Evolutionary conservation across 2,329 filamentous ascomycete species (phyloP), one percentile per base, ranked within the genome.

Genomic region (Teratosphaeria gauchensis): DNA sequence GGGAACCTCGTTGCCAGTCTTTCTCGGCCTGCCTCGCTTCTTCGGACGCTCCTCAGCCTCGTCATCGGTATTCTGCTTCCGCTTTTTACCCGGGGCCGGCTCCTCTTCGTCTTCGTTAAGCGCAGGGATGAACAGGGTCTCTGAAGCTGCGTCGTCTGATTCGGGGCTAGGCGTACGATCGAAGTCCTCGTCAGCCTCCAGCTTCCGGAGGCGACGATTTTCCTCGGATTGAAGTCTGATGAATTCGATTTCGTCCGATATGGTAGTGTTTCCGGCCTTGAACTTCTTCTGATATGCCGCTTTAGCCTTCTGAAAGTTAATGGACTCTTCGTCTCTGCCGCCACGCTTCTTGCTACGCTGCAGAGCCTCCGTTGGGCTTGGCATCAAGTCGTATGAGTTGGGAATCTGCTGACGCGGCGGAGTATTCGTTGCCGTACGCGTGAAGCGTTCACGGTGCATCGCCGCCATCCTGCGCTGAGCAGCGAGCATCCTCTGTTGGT

Each of bases 211-310:
- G 4, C 65, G 38, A 12, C 56, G 57, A 19, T 60, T 51, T 31
- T 68, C 62, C n/a, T 58, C 59, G 12, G 58, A 58, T 28, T 66
- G 57, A 1, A 56, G 32, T 38, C 59, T 63, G 38, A 69, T 58
- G 55, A 61, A 69, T 2, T 61, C 58, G 31, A 68, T 62, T 16
- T 71, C 66, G 2, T 66, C 64, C 19, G 61, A 53, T 9, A 60
- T 53, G 2, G 53, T 57, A 12, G 60, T 7, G 2, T 58, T 62
- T 1, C 62, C 64, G 5, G 55, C 58, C 2, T 30, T 33, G 33
- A 59, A 56, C 55, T 64, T 69, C 6, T 51, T 14, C 1, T 61
- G 21, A 35, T 59, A 61, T 1, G 31, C 32, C 5, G 53, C 57
- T 12, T 61, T 55, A 2, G 57, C n/a, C 16, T 53, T 57, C 12